These are phyloP conservation scores for Heliocybe sulcata DNA, from an alignment of 1,284 basidiomycete species.

Conservation along the genomic window DNA sequence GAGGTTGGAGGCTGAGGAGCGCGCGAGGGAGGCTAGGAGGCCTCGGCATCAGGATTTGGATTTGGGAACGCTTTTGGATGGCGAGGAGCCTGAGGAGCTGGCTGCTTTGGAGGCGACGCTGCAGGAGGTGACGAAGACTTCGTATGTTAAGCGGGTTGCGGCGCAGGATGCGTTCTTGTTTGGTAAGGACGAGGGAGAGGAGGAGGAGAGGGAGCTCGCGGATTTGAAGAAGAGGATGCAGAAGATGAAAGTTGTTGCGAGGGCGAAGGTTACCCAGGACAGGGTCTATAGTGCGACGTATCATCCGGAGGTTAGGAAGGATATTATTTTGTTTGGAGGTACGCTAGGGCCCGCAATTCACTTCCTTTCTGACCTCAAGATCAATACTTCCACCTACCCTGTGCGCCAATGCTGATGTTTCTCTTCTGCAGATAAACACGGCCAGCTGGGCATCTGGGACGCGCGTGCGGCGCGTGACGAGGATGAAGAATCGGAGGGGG, in stretches of 20 bases:
- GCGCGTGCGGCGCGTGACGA: slow-evolving; percentile 61
- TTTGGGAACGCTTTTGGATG: slow-evolving; percentile 43
- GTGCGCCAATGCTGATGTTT: slow-evolving; percentile 1
- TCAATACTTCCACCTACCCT: neutral
- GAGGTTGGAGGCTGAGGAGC: slow-evolving; percentile 52
- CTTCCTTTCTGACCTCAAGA: neutral
- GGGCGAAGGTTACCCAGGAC: slow-evolving; percentile 71
- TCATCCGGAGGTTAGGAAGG: slow-evolving; percentile 75
- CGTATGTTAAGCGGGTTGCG: slow-evolving; percentile 31
- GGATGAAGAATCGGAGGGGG: slow-evolving; percentile 35
- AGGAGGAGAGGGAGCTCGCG: slow-evolving; percentile 37
- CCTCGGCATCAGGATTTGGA: slow-evolving; percentile 64
- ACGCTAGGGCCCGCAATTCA: slow-evolving; percentile 12
- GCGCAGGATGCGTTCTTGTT: slow-evolving; percentile 44
- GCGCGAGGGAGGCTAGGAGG: slow-evolving; percentile 48
- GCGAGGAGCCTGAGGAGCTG: slow-evolving; percentile 38
- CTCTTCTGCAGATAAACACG: slow-evolving; percentile 59
- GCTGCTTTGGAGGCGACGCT: slow-evolving; percentile 36
- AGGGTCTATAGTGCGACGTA: slow-evolving; percentile 69
- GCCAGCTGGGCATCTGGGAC: slow-evolving; percentile 77
- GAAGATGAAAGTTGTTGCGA: slow-evolving; percentile 52
- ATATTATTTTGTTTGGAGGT: slow-evolving; percentile 77
- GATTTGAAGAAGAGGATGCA: slow-evolving; percentile 47
- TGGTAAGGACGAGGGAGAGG: slow-evolving; percentile 28
- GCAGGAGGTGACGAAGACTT: slow-evolving; percentile 26